phyloP scores from a whole-genome alignment of 2,329 filamentous ascomycete genomes.

The Calonectria hawksworthii region DNA sequence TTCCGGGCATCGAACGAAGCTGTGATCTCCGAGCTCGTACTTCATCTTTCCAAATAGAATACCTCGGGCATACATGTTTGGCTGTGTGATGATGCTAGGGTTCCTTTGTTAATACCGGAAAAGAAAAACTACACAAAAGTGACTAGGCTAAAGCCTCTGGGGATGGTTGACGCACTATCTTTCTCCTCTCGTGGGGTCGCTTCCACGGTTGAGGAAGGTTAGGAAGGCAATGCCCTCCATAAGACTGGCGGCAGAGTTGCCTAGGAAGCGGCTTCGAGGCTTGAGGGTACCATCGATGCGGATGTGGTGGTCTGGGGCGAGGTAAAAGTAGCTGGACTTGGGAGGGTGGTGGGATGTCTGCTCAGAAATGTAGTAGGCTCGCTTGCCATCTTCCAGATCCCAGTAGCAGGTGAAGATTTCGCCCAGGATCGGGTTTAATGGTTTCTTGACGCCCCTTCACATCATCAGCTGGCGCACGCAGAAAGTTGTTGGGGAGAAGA shows the following conservation, averaged over 20 bases:
- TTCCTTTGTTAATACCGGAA: slow-evolving; percentile 34
- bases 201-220: slow-evolving; percentile 83
- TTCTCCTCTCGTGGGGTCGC: slow-evolving; percentile 77
- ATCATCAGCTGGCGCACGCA: slow-evolving; percentile 37
- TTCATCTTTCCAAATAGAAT: slow-evolving; percentile 99
- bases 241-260: slow-evolving; percentile 96
- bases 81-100: slow-evolving; percentile 87
- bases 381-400: slow-evolving; percentile 87
- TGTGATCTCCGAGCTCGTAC: slow-evolving; percentile 97
- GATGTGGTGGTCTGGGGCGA: slow-evolving; percentile 93
- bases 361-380: slow-evolving; percentile 95
- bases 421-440: slow-evolving; percentile 94
- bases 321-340: slow-evolving; percentile 99
- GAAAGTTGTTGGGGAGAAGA: background rate
- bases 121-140: slow-evolving; percentile 23
- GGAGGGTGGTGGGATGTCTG: slow-evolving; percentile 98
- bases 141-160: background rate
- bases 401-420: slow-evolving; percentile 97
- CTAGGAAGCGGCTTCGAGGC: slow-evolving; percentile 93
- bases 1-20: slow-evolving; percentile 91
- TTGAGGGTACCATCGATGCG: slow-evolving; percentile 96
- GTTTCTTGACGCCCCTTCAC: slow-evolving; percentile 93
- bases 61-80: slow-evolving; percentile 98
- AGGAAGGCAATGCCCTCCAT: slow-evolving; percentile 98
- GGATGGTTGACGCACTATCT: slow-evolving; percentile 78